Evolutionary conservation across 1,139 yeast species (phyloP).

Genomic region (Diutina rugosa): DNA sequence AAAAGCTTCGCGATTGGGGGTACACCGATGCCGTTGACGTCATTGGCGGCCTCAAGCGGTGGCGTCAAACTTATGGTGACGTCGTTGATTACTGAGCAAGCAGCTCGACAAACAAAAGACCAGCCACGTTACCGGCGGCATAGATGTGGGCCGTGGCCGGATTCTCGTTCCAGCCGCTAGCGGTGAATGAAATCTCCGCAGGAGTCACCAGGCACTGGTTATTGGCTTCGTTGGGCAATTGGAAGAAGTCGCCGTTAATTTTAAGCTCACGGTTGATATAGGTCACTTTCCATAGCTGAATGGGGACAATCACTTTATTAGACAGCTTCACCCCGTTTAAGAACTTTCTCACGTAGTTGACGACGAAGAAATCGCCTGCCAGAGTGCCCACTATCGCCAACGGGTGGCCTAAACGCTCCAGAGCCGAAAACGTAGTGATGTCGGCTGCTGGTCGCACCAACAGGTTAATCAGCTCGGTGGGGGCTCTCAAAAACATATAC

Average conservation of each 20-base stretch:
- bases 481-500: constrained; percentile 17
- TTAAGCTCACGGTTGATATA: constrained; percentile 6
- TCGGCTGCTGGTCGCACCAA: constrained; percentile 17
- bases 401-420: constrained; percentile 42
- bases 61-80: constrained; percentile 43
- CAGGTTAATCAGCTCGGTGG: constrained; percentile 22
- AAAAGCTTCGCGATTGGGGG: constrained; percentile 37
- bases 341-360: constrained; percentile 25
- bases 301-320: constrained; percentile 18
- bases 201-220: constrained; percentile 27
- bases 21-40: constrained; percentile 48
- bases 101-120: constrained; percentile 53
- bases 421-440: constrained; percentile 15
- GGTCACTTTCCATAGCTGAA: constrained; percentile 22
- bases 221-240: constrained; percentile 16
- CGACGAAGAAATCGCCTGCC: constrained; percentile 37
- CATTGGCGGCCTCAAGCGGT: constrained; percentile 63
- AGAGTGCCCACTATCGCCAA: constrained; percentile 46
- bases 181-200: constrained; percentile 37
- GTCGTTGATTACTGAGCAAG: constrained; percentile 22
- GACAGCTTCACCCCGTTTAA: constrained; percentile 20
- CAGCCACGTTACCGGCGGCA: constrained; percentile 56
- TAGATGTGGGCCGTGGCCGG: constrained; percentile 39
- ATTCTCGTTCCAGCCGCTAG: constrained; percentile 53
- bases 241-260: constrained; percentile 15